Evolutionary conservation across 2,329 filamentous ascomycete genomes (phyloP), one percentile per base, ranked within the genome.

Genomic region (Cercospora zeina): DNA sequence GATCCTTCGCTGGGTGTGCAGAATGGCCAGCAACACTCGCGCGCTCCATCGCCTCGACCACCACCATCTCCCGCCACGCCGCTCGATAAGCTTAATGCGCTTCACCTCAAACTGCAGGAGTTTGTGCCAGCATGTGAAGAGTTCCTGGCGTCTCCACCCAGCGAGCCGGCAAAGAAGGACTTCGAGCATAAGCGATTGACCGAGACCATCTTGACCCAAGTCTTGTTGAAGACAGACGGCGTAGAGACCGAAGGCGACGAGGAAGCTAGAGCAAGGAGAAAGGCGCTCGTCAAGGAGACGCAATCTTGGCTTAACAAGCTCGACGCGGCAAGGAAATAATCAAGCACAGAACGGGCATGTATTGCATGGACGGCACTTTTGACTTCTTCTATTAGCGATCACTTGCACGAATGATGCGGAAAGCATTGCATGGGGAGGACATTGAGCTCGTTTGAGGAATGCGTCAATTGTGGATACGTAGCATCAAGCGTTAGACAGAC

Each of bases 141-240:
- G 24, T 93, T 86, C 72, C 81, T 83, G 19, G 78, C 77, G 5
- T 78, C 81, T 8, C 87, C 90, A 10, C 90, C 90, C 0, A 73
- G 76, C 3, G 88, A 91, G 56, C 71, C 78, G 39, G 87, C 87
- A 74, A 91, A 89, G 80, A 80, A 84, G 54, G 83, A 84, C 13
- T 89, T 91, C 34, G 89, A 93, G 71, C 88, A 93, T 73, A 87
- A 88, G 73, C 87, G 84, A 72, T 75, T 95, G 16, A 87, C 85
- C 3, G 90, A 95, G 79, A 90, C 87, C 4, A 83, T 92, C 39
- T 80, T 95, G 80, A 85, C 88, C 65, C 88, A 92, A 69, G 85
- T 92, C 2, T 72, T 93, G 37, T 77, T 95, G 66, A 93, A 93
- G 77, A 76, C 91, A 39, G 90, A 95, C 73, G 87, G 83, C 21